Evolutionary conservation across 768 basidiomycete genomes (phyloP).

Genomic region (Tricholoma hemisulphureum): DNA sequence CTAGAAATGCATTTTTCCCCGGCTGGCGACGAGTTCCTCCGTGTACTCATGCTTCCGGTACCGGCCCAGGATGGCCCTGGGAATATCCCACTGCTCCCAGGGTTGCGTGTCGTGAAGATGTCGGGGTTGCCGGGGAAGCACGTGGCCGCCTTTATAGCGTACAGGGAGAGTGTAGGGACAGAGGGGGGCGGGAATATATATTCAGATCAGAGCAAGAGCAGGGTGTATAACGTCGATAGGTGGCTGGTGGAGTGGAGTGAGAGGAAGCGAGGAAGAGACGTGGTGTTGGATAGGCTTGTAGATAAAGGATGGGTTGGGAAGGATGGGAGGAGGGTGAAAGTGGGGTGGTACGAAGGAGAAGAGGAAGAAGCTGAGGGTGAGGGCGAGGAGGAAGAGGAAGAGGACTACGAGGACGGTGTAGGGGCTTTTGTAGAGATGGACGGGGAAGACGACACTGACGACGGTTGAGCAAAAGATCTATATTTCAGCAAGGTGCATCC

Average conservation of each 20-base stretch:
- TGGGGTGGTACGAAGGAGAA: conserved; percentile 31
- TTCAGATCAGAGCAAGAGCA: background rate
- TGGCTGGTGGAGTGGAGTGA: conserved; percentile 38
- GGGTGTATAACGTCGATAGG: conserved; percentile 5
- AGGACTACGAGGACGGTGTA: conserved; percentile 17
- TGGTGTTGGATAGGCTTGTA: conserved; percentile 38
- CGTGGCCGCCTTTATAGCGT: conserved; percentile 16
- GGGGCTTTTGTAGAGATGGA: no score
- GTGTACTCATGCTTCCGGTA: conserved; percentile 3
- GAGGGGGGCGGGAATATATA: background rate
- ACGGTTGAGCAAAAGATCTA: conserved; percentile 10
- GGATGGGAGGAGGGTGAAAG: conserved; percentile 21
- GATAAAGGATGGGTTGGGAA: conserved; percentile 31
- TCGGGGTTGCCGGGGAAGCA: conserved; percentile 20
- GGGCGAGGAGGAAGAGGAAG: conserved; percentile 28
- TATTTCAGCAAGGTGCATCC: no score
- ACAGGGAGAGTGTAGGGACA: conserved; percentile 10
- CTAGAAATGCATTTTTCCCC: conserved; percentile 45
- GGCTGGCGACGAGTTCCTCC: conserved; percentile 19
- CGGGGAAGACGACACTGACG: conserved; percentile 16
- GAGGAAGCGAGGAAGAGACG: conserved; percentile 32
- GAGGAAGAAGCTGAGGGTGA: conserved; percentile 27
- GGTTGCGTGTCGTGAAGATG: conserved; percentile 19
- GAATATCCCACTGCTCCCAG: conserved; percentile 19
- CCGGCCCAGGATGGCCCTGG: background rate